A percentile compares a stretch with the other conserved stretches of the same genome.
Evolutionary conservation across 768 basidiomycete genomes (phyloP).

Genomic region (Termitomyces sp.): DNA sequence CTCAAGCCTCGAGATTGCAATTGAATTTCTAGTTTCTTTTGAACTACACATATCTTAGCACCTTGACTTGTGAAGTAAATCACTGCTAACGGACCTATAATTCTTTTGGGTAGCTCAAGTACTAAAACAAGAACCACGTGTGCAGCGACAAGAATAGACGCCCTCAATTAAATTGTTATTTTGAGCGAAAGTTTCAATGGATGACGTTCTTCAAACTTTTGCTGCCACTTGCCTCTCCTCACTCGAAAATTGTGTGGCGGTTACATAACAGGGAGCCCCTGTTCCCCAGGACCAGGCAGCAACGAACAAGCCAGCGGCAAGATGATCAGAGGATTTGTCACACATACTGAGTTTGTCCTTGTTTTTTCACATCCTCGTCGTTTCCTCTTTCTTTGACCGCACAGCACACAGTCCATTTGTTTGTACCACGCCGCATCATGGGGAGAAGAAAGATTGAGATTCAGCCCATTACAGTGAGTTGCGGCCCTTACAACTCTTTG

Average conservation of each 20-base stretch:
- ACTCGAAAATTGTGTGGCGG: too few species aligned
- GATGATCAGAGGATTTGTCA: slow-evolving; percentile 11
- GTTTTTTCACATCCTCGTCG: slow-evolving; percentile 8
- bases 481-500: not conserved
- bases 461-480: slow-evolving; percentile 18
- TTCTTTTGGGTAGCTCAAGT: not conserved
- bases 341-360: slow-evolving; percentile 9
- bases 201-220: not conserved
- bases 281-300: not conserved
- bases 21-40: too few species aligned
- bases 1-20: too few species aligned
- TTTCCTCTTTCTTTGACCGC: slow-evolving; percentile 5
- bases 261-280: too few species aligned
- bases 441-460: slow-evolving; percentile 19
- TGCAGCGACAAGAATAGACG: not conserved
- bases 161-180: not conserved
- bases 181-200: not conserved
- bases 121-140: not conserved
- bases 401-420: not conserved
- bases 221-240: not conserved
- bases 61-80: too few species aligned
- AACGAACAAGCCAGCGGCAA: not conserved
- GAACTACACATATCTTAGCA: too few species aligned
- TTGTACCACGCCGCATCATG: slow-evolving; percentile 7
- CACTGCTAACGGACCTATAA: too few species aligned